Base-by-base conservation (phyloP, 176 grass and related monocot genomes). In the Aegilops sharonensis region DNA sequence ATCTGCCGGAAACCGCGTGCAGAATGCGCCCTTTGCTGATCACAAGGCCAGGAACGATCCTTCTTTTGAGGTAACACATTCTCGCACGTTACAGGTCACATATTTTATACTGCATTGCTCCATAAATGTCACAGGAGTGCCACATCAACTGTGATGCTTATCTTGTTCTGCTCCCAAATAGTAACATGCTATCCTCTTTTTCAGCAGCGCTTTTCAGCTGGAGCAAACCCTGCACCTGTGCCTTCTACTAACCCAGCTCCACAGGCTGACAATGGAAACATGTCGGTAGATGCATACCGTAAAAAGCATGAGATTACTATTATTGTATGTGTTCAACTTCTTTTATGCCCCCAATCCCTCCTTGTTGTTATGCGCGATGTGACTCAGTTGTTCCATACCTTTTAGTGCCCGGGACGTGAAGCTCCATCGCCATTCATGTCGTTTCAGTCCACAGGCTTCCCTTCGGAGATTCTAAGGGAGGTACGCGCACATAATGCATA, bases 231-330 rank as follows among this genome's bases (percentile, higher is more conserved):
- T 77, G 32, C 69, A 5, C 69, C 24, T 64, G 47, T 40, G 45
- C 34, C 10, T 0, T 20, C 43, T 25, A 27, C 57, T 31, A 57
- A 67, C 73, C 57, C 84, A 59, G 70, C 64, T 81, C 54, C 90
- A 45, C 78, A 81, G 52, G 90, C 20, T 77, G 56, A 24, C 82
- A 91, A 71, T 85, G 90, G 86, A 67, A 89, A 32, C 56, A 72
- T 82, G 15, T 92, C 91, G 5, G 65, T 82, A 21, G 91, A 94
- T 34, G 91, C 90, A 67, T 98, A 98, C 85, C 91, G 95, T 72
- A 27, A 59, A 48, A 91, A 93, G 52, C 95, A 98, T 75, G 95
- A 98, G 85, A 95, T 98, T 76, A 85, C 91, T 81, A 87, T 95
- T 3, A 5, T 89, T 21, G 95, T 97, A 92, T 81, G 82, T 84